Percentiles rank a stretch among this genome's conserved stretches.
Evolutionary conservation across 2,329 filamentous ascomycete species (phyloP).

Genomic region (Calonectria ilicicola): DNA sequence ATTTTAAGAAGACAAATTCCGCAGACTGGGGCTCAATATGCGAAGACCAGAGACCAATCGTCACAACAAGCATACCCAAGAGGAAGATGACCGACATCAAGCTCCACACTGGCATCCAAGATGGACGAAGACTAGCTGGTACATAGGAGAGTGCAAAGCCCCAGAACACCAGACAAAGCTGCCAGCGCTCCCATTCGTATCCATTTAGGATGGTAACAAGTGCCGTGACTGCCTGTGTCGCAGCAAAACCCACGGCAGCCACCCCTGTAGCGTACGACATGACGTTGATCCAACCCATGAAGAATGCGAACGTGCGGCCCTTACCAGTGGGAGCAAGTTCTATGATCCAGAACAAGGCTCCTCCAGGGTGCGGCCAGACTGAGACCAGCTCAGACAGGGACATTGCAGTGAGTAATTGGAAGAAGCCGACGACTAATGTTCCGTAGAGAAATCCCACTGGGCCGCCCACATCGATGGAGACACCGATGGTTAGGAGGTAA

Average conservation of each 20-base stretch:
- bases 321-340: background rate
- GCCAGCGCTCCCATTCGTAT: background rate
- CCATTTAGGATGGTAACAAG: background rate
- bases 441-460: background rate
- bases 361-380: background rate
- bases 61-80: background rate
- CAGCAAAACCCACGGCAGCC: background rate
- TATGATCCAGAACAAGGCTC: background rate
- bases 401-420: background rate
- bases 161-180: background rate
- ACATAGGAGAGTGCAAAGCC: background rate
- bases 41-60: background rate
- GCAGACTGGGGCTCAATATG: background rate
- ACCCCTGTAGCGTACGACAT: background rate
- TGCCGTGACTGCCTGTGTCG: background rate
- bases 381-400: background rate
- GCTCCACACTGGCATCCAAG: background rate
- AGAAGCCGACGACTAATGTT: background rate
- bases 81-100: background rate
- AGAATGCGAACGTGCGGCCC: background rate
- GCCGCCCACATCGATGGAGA: background rate
- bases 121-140: background rate
- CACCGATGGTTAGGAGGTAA: background rate
- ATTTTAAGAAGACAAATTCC: background rate
- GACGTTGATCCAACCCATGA: background rate